Evolutionary conservation across 2,329 filamentous ascomycete genomes (phyloP), one percentile per base, ranked within the genome.

Genomic region (Aureobasidium mangrovei): DNA sequence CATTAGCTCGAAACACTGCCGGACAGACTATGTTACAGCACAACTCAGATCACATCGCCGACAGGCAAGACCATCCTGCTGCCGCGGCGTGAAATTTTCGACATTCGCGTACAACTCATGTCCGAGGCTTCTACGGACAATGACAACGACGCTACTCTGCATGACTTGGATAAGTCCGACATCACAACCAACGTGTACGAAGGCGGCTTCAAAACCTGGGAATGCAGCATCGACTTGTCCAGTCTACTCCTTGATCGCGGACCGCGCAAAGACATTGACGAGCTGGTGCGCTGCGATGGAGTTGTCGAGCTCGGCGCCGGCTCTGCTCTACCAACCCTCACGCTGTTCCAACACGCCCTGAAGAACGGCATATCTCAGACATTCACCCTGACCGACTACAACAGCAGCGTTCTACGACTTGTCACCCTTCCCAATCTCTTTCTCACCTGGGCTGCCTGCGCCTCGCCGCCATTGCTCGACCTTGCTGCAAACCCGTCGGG

Each of bases 151-250:
- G 77, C 78, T 1, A 74, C 76, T 1, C 72, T 88, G 35, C 83
- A 81, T 38, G 76, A 78, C 58, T 71, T 89, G 27, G 83, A 82
- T 35, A 76, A 77, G 56, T 82, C 86, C 59, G 88, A 93, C 68
- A 83, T 93, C 60, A 85, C 83, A 67, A 86, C 86, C 54, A 87
- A 87, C 49, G 80, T 91, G 57, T 93, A 93, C 69, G 88, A 93
- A 70, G 88, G 88, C 55, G 88, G 88, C 27, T 90, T 91, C 73
- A 93, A 93, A 73, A 91, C 85, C 63, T 93, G 88, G 88, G 88
- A 93, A 72, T 91, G 87, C 70, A 88, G 85, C 57, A 76, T 90
- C 51, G 88, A 93, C 66, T 74, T 93, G 18, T 85, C 88, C 48
- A 86, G 83, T 64, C 81, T 85, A 46, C 65, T 77, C 1, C 66